Percentiles rank a stretch among this genome's conserved stretches.
Evolutionary conservation across 768 basidiomycete genomes (phyloP).

Genomic region (Leucosporidium creatinivorum): DNA sequence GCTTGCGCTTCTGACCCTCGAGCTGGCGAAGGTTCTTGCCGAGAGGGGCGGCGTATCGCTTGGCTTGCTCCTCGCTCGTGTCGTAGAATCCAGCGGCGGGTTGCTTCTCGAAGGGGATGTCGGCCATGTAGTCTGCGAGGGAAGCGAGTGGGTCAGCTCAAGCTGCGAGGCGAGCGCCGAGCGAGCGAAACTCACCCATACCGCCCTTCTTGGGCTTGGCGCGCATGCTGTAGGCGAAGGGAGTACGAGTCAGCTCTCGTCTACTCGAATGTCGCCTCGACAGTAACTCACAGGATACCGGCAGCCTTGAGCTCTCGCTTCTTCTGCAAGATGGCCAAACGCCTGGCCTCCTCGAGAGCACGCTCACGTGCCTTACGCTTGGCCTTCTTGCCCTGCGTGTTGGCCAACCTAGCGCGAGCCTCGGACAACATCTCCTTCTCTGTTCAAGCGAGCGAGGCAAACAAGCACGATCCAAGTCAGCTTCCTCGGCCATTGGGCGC

Average conservation of each 20-base stretch:
- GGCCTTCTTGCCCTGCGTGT: constrained; percentile 98
- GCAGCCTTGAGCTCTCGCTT: constrained; percentile 96
- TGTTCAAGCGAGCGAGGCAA: constrained; percentile 38
- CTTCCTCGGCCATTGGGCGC: background rate
- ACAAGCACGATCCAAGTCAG: constrained; percentile 5
- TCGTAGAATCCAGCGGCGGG: constrained; percentile 95
- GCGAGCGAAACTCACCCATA: constrained; percentile 52
- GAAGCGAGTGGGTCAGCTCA: constrained; percentile 16
- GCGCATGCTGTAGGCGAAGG: constrained; percentile 57
- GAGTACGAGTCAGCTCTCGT: constrained; percentile 5
- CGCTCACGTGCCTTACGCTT: constrained; percentile 97
- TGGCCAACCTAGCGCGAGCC: constrained; percentile 92
- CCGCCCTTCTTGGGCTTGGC: constrained; percentile 92
- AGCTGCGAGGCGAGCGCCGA: background rate
- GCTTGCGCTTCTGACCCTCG: constrained; percentile 71
- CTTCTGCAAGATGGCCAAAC: constrained; percentile 92
- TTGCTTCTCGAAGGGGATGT: constrained; percentile 98
- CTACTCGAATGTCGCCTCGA: background rate
- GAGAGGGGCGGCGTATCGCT: constrained; percentile 63
- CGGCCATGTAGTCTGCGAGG: constrained; percentile 74
- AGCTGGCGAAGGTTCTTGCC: constrained; percentile 36
- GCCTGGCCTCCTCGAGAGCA: constrained; percentile 89
- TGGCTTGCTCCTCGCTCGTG: constrained; percentile 84
- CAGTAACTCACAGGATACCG: constrained; percentile 67
- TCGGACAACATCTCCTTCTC: constrained; percentile 99